These are phyloP conservation scores for Penicillium oxalicum DNA, from an alignment of 2,329 filamentous ascomycete species.

Conservation along the genomic window DNA sequence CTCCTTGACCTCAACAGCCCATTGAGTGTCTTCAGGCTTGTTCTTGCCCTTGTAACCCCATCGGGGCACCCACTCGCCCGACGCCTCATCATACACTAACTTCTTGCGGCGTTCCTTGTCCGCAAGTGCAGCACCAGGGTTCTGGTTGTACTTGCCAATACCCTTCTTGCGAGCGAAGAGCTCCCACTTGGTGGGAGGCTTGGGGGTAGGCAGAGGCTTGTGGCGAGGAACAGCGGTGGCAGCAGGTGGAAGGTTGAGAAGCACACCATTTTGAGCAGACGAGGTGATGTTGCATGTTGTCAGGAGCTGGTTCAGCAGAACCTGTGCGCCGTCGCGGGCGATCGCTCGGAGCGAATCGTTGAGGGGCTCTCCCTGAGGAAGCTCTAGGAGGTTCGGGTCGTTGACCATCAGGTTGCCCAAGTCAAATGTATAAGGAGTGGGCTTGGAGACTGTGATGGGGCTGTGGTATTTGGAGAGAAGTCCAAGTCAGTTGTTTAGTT, in stretches of 20 bases:
- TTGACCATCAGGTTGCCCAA: constrained; percentile 78
- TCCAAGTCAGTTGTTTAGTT: constrained; percentile 16
- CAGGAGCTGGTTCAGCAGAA: constrained; percentile 88
- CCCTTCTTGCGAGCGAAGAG: constrained; percentile 95
- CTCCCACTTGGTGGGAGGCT: constrained; percentile 89
- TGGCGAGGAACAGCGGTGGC: constrained; percentile 74
- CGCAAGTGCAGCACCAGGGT: constrained; percentile 50
- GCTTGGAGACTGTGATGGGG: constrained; percentile 66
- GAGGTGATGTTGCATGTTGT: constrained; percentile 76
- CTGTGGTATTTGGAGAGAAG: constrained; percentile 15
- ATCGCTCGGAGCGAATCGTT: constrained; percentile 65
- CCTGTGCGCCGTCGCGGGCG: constrained; percentile 85
- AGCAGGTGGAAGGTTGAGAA: constrained; percentile 68
- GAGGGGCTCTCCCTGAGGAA: constrained; percentile 45
- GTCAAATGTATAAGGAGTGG: constrained; percentile 88
- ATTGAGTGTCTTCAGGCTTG: constrained; percentile 75
- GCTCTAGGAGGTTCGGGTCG: constrained; percentile 75
- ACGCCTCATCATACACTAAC: constrained; percentile 76
- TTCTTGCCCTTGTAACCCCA: constrained; percentile 94
- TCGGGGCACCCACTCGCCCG: constrained; percentile 82
- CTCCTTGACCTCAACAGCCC: constrained; percentile 87
- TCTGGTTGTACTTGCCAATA: constrained; percentile 75
- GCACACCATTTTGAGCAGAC: constrained; percentile 59
- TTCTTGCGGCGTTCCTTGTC: constrained; percentile 60
- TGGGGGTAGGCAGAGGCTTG: constrained; percentile 78